Evolutionary conservation across 2,329 filamentous ascomycete genomes (phyloP).

Genomic region (Septoria linicola): DNA sequence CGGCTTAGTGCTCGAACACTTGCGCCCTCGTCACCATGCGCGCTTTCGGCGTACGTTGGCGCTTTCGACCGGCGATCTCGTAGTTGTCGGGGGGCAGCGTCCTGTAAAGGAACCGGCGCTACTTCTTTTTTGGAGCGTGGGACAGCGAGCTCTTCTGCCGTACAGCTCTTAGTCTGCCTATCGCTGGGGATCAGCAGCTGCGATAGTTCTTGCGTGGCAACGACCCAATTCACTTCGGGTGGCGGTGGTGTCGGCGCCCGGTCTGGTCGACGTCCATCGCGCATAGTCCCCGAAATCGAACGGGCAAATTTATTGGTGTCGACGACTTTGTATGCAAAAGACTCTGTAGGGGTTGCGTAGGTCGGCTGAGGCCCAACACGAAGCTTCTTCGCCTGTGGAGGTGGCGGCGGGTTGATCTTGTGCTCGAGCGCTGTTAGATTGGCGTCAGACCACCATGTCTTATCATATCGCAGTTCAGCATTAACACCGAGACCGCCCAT

Average conservation of each 20-base stretch:
- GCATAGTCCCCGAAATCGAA: conserved; percentile 58
- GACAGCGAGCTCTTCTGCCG: conserved; percentile 69
- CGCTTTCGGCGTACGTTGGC: conserved; percentile 26
- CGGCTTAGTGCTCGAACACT: conserved; percentile 28
- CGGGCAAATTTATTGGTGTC: conserved; percentile 65
- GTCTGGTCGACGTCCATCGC: conserved; percentile 37
- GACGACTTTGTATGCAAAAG: conserved; percentile 77
- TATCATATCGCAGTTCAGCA: conserved; percentile 37
- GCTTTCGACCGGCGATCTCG: conserved; percentile 37
- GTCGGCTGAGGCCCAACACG: conserved; percentile 62
- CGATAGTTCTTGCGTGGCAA: conserved; percentile 78
- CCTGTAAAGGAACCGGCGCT: conserved; percentile 45
- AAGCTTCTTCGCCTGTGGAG: conserved; percentile 55
- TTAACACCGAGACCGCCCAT: conserved; percentile 15
- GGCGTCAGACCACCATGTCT: conserved; percentile 47
- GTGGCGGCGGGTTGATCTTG: conserved; percentile 53
- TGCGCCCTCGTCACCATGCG: conserved; percentile 30
- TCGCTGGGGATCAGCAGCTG: conserved; percentile 76
- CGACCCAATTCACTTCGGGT: conserved; percentile 81
- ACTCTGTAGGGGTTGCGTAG: conserved; percentile 83
- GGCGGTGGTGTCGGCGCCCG: conserved; percentile 63
- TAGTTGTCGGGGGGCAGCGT: conserved; percentile 63
- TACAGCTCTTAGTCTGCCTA: conserved; percentile 73
- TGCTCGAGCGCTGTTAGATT: conserved; percentile 70
- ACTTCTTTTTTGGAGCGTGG: conserved; percentile 56